These are phyloP conservation scores for Fusarium globosum DNA, from an alignment of 2,329 filamentous ascomycete genomes.

Conservation along the genomic window DNA sequence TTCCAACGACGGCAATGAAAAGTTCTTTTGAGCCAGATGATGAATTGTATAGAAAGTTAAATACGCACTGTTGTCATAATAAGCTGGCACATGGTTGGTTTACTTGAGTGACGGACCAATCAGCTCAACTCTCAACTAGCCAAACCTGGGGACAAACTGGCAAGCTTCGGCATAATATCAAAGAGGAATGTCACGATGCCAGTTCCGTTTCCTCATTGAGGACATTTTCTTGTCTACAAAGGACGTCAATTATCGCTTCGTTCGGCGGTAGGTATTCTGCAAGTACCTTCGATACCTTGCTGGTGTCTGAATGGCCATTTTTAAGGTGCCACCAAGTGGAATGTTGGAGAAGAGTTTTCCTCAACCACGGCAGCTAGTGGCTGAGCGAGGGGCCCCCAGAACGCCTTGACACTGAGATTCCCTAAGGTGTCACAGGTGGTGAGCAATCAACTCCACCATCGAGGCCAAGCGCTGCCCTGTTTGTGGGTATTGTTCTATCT, in stretches of 20 bases:
- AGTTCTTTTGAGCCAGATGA: neutral
- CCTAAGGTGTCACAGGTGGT: slow-evolving; percentile 24
- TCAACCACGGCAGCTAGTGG: slow-evolving; percentile 40
- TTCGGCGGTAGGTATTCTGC: slow-evolving; percentile 14
- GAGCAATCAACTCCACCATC: slow-evolving; percentile 26
- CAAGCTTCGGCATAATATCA: slow-evolving; percentile 42
- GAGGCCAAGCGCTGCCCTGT: slow-evolving; percentile 20
- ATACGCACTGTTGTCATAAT: slow-evolving; percentile 34
- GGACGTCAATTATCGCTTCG: neutral
- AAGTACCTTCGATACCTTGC: slow-evolving; percentile 36
- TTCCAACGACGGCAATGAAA: neutral
- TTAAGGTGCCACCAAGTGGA: slow-evolving; percentile 46
- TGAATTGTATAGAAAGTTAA: neutral
- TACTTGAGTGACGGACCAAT: slow-evolving; percentile 36
- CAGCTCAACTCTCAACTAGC: slow-evolving; percentile 22
- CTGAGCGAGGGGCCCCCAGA: slow-evolving; percentile 39
- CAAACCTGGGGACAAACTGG: slow-evolving; percentile 34
- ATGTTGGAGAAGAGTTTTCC: slow-evolving; percentile 49
- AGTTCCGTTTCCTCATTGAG: slow-evolving; percentile 25
- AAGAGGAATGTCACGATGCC: slow-evolving; percentile 15
- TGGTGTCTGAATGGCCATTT: slow-evolving; percentile 40
- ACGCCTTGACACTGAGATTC: slow-evolving; percentile 30
- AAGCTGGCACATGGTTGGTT: slow-evolving; percentile 31
- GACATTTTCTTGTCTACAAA: slow-evolving; percentile 7
- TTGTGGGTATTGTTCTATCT: slow-evolving; percentile 14